A percentile compares a stretch with the other conserved stretches of the same genome.
Evolutionary conservation across 2,329 filamentous ascomycete genomes (phyloP).

Genomic region (Proliferodiscus dingleyae): DNA sequence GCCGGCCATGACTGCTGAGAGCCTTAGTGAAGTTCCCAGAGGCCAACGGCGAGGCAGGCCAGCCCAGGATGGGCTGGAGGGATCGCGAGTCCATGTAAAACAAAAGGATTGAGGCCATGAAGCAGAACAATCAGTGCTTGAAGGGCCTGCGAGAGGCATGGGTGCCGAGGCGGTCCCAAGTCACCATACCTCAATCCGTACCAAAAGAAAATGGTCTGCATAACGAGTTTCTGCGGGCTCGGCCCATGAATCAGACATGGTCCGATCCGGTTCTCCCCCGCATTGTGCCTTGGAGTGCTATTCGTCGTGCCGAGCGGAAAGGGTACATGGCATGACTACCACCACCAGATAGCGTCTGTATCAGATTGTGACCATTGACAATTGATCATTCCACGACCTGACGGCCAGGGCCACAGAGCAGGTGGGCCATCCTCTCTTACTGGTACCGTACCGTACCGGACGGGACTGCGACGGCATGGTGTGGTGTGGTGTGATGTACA

Average conservation of each 20-base stretch:
- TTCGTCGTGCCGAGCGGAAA: background rate
- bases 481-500: no score
- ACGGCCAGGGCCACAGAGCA: background rate
- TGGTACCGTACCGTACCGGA: no score
- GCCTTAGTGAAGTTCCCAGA: background rate
- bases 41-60: background rate
- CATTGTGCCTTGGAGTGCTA: background rate
- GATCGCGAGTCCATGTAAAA: no score
- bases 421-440: background rate
- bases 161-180: background rate
- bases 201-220: slow-evolving; percentile 1
- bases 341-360: no score
- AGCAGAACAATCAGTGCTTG: no score
- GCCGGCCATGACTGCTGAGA: slow-evolving; percentile 1
- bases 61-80: background rate
- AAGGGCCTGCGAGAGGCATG: background rate
- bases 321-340: no score
- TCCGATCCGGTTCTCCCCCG: background rate
- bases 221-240: background rate
- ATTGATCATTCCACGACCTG: background rate
- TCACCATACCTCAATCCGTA: slow-evolving; percentile 1
- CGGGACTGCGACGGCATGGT: no score
- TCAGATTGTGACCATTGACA: no score
- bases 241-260: background rate
- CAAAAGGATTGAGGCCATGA: no score